A percentile compares a stretch with the other conserved stretches of the same genome.
These are phyloP conservation scores for Metschnikowia cerradonensis DNA, from an alignment of 805 yeast species.

Conservation along the genomic window DNA sequence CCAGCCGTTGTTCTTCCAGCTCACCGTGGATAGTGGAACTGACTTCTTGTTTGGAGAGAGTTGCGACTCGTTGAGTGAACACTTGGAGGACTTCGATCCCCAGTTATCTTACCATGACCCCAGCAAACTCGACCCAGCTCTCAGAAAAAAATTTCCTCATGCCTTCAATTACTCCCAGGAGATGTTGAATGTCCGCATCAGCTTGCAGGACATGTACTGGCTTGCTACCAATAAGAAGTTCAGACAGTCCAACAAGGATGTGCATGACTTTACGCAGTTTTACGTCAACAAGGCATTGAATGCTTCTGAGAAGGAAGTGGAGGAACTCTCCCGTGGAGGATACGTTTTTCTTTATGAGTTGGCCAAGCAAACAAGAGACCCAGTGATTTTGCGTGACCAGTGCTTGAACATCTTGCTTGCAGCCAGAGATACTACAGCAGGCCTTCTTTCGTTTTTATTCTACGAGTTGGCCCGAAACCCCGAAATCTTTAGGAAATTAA, in stretches of 20 bases:
- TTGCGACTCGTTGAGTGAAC: conserved; percentile 15
- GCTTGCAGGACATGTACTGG: conserved; percentile 14
- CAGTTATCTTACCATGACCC: neutral
- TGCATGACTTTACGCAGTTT: conserved; percentile 21
- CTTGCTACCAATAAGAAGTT: conserved; percentile 10
- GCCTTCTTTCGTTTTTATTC: conserved; percentile 43
- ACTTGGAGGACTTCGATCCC: conserved; percentile 4
- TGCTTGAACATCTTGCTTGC: conserved; percentile 49
- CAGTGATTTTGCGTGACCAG: conserved; percentile 46
- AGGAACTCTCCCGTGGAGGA: conserved; percentile 29
- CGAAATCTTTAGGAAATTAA: conserved; percentile 32
- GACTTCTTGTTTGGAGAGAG: conserved; percentile 18
- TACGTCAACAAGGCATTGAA: conserved; percentile 38
- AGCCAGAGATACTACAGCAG: conserved; percentile 56
- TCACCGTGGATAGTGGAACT: conserved; percentile 18
- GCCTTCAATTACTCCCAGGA: conserved; percentile 16
- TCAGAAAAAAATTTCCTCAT: conserved; percentile 11
- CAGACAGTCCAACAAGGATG: conserved; percentile 11
- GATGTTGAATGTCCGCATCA: conserved; percentile 10
- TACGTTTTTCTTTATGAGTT: conserved; percentile 48
- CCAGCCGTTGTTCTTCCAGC: conserved; percentile 16
- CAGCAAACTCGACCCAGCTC: conserved; percentile 8
- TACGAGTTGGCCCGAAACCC: conserved; percentile 45
- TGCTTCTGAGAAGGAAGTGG: conserved; percentile 28
- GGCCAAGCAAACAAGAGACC: conserved; percentile 46